These are phyloP conservation scores for Litsea cubeba DNA, from an alignment of 164 flowering plant species.

Conservation along the genomic window DNA sequence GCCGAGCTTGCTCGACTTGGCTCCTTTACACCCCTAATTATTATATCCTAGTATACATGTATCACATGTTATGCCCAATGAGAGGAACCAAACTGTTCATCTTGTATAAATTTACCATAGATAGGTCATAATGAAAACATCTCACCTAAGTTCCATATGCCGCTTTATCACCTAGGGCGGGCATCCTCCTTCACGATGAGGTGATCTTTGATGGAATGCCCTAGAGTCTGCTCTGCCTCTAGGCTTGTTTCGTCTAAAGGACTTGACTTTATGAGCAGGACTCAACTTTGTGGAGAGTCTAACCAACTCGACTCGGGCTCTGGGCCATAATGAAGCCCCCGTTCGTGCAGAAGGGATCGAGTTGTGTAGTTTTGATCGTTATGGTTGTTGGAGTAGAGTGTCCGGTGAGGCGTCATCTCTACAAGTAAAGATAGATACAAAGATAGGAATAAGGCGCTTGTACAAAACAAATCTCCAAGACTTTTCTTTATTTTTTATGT, in stretches of 20 bases:
- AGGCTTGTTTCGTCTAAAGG: background rate
- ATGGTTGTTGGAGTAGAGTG: slow-evolving; percentile 5
- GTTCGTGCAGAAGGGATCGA: background rate
- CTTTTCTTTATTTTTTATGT: background rate
- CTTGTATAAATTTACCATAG: no score
- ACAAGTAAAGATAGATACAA: background rate
- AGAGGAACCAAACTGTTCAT: no score
- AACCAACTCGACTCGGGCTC: background rate
- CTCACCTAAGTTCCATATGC: no score
- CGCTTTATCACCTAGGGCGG: background rate
- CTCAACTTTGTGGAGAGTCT: background rate
- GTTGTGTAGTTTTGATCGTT: background rate
- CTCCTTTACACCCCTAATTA: no score
- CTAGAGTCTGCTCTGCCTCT: no score
- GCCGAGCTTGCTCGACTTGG: no score
- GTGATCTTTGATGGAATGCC: background rate
- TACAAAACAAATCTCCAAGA: background rate
- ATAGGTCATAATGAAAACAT: no score
- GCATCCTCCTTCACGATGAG: background rate
- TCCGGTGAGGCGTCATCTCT: background rate
- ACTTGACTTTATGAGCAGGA: background rate
- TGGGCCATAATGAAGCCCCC: background rate
- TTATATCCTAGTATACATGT: no score
- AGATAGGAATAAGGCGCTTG: background rate
- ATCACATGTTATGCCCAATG: no score